These are phyloP conservation scores for Infundibulicybe gibba DNA, from an alignment of 768 basidiomycete species.

Conservation along the genomic window DNA sequence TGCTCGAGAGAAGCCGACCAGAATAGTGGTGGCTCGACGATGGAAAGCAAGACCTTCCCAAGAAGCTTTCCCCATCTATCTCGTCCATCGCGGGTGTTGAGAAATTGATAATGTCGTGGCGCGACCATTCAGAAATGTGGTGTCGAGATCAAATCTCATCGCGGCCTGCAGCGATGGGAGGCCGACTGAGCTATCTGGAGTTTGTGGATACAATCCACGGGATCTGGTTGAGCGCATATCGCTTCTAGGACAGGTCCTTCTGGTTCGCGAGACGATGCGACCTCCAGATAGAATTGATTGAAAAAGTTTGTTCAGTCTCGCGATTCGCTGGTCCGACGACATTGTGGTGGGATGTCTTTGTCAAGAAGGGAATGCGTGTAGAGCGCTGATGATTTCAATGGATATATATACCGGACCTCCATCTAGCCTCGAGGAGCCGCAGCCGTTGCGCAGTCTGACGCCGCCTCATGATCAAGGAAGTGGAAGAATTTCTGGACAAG, in stretches of 20 bases:
- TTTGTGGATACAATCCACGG: slow-evolving; percentile 29
- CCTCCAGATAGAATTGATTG: slow-evolving; percentile 25
- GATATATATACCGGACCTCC: too few species aligned
- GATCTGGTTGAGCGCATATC: slow-evolving; percentile 35
- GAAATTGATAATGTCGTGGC: slow-evolving; percentile 30
- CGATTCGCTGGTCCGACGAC: slow-evolving; percentile 13
- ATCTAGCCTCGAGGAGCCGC: too few species aligned
- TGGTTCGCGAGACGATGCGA: slow-evolving; percentile 14
- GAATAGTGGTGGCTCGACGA: slow-evolving; percentile 50
- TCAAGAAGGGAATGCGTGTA: not conserved
- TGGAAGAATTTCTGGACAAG: too few species aligned
- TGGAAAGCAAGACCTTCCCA: slow-evolving; percentile 28
- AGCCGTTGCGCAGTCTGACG: too few species aligned
- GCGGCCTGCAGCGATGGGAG: slow-evolving; percentile 33
- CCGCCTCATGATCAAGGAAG: too few species aligned
- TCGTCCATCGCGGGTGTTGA: slow-evolving; percentile 31
- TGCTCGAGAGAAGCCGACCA: slow-evolving; percentile 36
- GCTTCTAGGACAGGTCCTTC: slow-evolving; percentile 38
- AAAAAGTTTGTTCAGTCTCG: slow-evolving; percentile 29
- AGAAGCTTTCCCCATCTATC: slow-evolving; percentile 41
- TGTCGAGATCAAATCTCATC: slow-evolving; percentile 34
- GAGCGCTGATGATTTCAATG: too few species aligned
- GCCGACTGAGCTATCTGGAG: slow-evolving; percentile 32
- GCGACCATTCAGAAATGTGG: slow-evolving; percentile 37
- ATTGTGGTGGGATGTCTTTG: not conserved